Evolutionary conservation across 2,329 filamentous ascomycete genomes (phyloP).

Genomic region (Aureobasidium zeae): DNA sequence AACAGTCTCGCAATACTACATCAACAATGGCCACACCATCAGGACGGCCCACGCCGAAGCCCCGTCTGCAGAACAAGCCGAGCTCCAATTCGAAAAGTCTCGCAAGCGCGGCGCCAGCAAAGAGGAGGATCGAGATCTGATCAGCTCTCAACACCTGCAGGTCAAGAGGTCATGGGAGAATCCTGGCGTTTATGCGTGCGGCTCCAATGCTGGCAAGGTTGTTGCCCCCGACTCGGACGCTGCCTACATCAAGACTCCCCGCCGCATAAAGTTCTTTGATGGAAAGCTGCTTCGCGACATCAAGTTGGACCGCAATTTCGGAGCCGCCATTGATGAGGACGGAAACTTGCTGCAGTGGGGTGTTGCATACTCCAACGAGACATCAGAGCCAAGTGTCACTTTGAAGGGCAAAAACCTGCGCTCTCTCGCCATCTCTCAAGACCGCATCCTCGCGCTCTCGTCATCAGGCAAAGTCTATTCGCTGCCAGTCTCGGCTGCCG

Average conservation of each 20-base stretch:
- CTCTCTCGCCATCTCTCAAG: conserved; percentile 67
- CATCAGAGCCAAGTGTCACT: conserved; percentile 58
- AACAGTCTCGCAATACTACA: conserved; percentile 37
- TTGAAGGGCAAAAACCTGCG: conserved; percentile 71
- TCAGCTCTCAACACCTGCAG: conserved; percentile 80
- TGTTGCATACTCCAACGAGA: conserved; percentile 57
- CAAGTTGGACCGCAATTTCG: conserved; percentile 73
- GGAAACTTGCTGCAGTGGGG: conserved; percentile 94
- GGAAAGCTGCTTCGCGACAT: conserved; percentile 75
- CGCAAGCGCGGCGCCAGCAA: conserved; percentile 48
- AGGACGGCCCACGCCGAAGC: conserved; percentile 40
- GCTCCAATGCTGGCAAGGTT: conserved; percentile 76
- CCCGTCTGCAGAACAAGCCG: conserved; percentile 38
- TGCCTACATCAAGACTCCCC: conserved; percentile 65
- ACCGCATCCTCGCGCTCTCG: conserved; percentile 73
- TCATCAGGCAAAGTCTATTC: conserved; percentile 74
- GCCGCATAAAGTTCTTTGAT: conserved; percentile 73
- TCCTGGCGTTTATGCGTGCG: conserved; percentile 90
- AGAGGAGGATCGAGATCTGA: conserved; percentile 64
- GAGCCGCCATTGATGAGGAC: conserved; percentile 75
- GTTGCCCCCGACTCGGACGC: conserved; percentile 76
- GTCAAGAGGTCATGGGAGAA: conserved; percentile 72
- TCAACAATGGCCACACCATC: conserved; percentile 31
- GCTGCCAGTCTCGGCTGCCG: conserved; percentile 63
- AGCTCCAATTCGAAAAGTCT: conserved; percentile 60